Percentiles rank a stretch among this genome's conserved stretches.
These are phyloP conservation scores for Aspergillus flavus DNA, from an alignment of 2,329 filamentous ascomycete genomes.

Conservation along the genomic window DNA sequence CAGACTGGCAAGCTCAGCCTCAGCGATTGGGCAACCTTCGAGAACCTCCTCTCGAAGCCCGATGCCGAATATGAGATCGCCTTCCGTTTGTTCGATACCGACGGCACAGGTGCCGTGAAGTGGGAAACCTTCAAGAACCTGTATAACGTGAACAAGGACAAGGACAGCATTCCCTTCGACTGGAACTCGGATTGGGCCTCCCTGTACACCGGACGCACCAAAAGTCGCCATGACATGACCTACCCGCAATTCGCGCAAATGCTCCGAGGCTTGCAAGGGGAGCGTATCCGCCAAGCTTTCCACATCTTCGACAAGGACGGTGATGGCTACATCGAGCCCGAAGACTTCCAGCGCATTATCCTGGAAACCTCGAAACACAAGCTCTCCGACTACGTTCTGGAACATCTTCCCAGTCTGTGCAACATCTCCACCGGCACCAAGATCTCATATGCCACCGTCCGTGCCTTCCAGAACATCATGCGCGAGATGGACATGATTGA, in stretches of 20 bases:
- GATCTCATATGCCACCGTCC: constrained; percentile 96
- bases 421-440: constrained; percentile 90
- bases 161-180: constrained; percentile 85
- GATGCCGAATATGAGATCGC: constrained; percentile 99
- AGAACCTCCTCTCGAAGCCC: constrained; percentile 89
- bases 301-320: constrained; percentile 85
- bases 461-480: constrained; percentile 97
- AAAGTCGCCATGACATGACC: constrained; percentile 85
- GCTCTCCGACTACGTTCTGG: constrained; percentile 91
- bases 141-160: constrained; percentile 87
- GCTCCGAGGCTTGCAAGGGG: constrained; percentile 92
- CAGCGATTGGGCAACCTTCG: constrained; percentile 88
- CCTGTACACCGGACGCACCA: constrained; percentile 87
- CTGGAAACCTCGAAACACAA: constrained; percentile 91
- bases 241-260: constrained; percentile 98
- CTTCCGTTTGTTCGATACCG: constrained; percentile 91
- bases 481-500: constrained; percentile 98
- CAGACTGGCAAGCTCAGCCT: constrained; percentile 73
- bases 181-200: constrained; percentile 97
- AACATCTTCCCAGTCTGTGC: constrained; percentile 89
- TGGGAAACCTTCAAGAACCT: constrained; percentile 84
- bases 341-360: constrained; percentile 97
- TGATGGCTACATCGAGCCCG: constrained; percentile 92
- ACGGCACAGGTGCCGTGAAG: constrained; percentile 80
- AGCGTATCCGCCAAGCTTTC: constrained; percentile 95